A percentile compares a stretch with the other conserved stretches of the same genome.
Conservation (phyloP, 495 filamentous ascomycete species). For the Trichoderma parareesei region DNA sequence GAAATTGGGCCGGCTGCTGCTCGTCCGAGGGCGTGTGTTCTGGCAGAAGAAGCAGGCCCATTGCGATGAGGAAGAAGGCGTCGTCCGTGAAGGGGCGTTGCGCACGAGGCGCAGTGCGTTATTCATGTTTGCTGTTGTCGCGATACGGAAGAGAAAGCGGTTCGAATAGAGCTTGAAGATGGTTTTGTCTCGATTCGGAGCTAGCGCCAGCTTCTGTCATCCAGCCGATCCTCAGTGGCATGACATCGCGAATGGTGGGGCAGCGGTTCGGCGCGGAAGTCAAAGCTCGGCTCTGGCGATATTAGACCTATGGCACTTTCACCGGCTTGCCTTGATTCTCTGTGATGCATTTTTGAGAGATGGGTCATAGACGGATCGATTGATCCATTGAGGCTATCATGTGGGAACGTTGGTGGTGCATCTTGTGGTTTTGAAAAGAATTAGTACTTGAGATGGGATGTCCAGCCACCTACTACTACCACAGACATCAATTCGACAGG, state of each 20-base stretch:
- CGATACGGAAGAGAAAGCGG: neutral
- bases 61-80: neutral
- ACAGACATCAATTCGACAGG: no score
- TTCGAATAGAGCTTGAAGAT: neutral
- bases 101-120: neutral
- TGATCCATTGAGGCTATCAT: no score
- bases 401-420: no score
- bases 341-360: neutral
- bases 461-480: no score
- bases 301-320: neutral
- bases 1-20: neutral
- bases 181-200: neutral
- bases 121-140: neutral
- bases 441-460: no score
- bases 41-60: slow-evolving; percentile 18
- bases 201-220: neutral
- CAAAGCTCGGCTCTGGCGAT: neutral
- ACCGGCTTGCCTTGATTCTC: no score
- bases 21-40: slow-evolving; percentile 14
- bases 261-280: slow-evolving; percentile 2
- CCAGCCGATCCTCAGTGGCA: neutral
- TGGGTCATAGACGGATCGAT: no score
- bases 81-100: neutral
- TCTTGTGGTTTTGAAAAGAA: no score
- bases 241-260: slow-evolving; percentile 7